A percentile compares a stretch with the other conserved stretches of the same genome.
Conservation (phyloP, 768 basidiomycete species). For the Leccinum boreale region DNA sequence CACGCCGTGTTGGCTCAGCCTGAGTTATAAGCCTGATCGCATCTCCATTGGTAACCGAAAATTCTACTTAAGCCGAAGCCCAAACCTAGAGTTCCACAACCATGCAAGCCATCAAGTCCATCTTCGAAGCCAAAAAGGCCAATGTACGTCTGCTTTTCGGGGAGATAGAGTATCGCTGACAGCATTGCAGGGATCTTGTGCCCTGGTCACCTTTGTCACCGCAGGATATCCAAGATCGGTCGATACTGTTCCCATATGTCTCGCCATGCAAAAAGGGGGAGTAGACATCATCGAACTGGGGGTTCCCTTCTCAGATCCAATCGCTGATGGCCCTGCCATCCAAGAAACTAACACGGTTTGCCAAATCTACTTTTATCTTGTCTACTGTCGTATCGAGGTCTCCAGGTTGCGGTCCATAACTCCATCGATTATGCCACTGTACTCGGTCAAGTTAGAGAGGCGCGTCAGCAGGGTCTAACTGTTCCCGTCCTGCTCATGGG, state of each 20-base stretch:
- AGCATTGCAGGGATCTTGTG: conserved; percentile 38
- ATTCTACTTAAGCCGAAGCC: background rate
- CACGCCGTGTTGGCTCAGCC: too few species aligned
- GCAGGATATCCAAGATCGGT: conserved; percentile 82
- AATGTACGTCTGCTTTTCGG: conserved; percentile 6
- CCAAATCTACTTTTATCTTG: background rate
- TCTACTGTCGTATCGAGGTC: background rate
- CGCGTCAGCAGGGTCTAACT: conserved; percentile 77
- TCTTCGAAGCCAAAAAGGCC: conserved; percentile 26
- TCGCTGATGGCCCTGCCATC: conserved; percentile 92
- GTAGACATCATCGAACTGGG: conserved; percentile 95
- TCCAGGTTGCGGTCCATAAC: conserved; percentile 82
- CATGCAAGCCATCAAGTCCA: conserved; percentile 27
- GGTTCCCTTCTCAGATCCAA: conserved; percentile 78
- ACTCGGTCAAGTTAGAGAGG: conserved; percentile 71
- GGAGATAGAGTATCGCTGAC: conserved; percentile 3
- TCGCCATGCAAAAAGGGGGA: conserved; percentile 92
- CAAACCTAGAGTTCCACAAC: background rate
- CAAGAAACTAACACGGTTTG: conserved; percentile 87
- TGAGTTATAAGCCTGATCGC: too few species aligned
- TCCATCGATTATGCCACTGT: conserved; percentile 74
- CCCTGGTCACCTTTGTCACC: conserved; percentile 86
- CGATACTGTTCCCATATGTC: conserved; percentile 82
- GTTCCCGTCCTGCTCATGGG: conserved; percentile 64
- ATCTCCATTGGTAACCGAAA: background rate